Conservation (phyloP, 768 basidiomycete genomes). For the Ramaria sp. region DNA sequence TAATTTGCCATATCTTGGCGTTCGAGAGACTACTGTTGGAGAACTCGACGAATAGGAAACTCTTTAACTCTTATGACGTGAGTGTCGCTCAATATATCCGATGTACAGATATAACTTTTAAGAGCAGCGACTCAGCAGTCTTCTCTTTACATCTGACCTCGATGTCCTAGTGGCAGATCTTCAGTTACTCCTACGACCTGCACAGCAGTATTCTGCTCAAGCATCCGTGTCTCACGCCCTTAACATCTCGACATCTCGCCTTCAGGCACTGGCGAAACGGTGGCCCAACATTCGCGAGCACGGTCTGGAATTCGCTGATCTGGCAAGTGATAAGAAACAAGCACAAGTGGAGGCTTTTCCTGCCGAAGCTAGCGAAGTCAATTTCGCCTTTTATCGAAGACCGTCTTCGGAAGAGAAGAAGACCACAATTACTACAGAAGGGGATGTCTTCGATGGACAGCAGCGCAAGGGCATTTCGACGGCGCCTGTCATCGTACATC, state of each 20-base stretch:
- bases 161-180: conserved; percentile 78
- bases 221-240: conserved; percentile 74
- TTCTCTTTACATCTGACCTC: conserved; percentile 81
- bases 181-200: conserved; percentile 80
- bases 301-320: conserved; percentile 63
- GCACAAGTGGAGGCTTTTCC: conserved; percentile 53
- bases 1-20: conserved; percentile 71
- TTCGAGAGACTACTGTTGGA: conserved; percentile 88
- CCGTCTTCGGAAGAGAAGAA: conserved; percentile 30
- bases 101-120: neutral
- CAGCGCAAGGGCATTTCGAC: conserved; percentile 35
- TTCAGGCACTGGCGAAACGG: conserved; percentile 73
- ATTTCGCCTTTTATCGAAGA: conserved; percentile 71
- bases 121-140: conserved; percentile 73
- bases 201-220: conserved; percentile 89
- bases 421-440: conserved; percentile 27
- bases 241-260: conserved; percentile 70
- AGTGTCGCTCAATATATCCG: conserved; percentile 23
- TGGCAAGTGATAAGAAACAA: conserved; percentile 38
- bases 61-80: conserved; percentile 94
- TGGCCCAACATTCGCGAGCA: conserved; percentile 79
- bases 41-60: conserved; percentile 96
- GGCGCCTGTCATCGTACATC: conserved; percentile 44
- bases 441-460: conserved; percentile 18
- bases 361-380: conserved; percentile 64